Conservation (phyloP, 169 alveolate species). For the Plasmodium gaboni region DNA sequence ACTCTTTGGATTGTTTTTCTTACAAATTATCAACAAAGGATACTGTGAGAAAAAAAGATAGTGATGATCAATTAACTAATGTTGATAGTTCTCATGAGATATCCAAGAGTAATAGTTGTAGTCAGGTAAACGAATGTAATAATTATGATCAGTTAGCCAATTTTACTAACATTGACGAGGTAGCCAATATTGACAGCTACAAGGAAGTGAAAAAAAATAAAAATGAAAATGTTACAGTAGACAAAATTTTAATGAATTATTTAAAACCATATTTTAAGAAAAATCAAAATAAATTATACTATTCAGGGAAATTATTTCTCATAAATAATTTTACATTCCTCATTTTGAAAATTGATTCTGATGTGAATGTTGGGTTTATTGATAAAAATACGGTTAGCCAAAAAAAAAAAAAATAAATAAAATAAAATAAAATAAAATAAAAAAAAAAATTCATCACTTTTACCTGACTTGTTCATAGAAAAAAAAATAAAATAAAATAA, state of each 20-base stretch:
- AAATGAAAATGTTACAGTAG: conserved; percentile 21
- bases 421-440: no score
- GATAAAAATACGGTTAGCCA: conserved; percentile 34
- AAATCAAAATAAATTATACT: conserved; percentile 39
- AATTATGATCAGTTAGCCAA: neutral
- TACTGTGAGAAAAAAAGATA: neutral
- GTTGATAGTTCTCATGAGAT: no score
- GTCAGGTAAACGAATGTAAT: no score
- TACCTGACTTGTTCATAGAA: no score
- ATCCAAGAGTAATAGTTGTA: no score
- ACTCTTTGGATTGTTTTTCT: conserved; percentile 35
- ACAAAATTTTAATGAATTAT: conserved; percentile 25
- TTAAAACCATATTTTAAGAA: conserved; percentile 48
- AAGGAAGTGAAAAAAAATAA: conserved; percentile 1
- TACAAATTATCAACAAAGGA: conserved; percentile 8
- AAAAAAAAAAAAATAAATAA: no score
- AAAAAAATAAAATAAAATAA: no score
- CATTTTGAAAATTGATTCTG: conserved; percentile 28
- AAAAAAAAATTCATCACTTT: no score
- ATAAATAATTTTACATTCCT: conserved; percentile 49
- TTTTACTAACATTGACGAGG: neutral
- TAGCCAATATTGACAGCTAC: neutral
- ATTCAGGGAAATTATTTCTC: conserved; percentile 33
- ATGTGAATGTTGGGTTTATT: conserved; percentile 47
- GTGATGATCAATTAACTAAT: neutral